Conservation (phyloP, 2,329 filamentous ascomycete genomes). For the Graphilbum sp. region DNA sequence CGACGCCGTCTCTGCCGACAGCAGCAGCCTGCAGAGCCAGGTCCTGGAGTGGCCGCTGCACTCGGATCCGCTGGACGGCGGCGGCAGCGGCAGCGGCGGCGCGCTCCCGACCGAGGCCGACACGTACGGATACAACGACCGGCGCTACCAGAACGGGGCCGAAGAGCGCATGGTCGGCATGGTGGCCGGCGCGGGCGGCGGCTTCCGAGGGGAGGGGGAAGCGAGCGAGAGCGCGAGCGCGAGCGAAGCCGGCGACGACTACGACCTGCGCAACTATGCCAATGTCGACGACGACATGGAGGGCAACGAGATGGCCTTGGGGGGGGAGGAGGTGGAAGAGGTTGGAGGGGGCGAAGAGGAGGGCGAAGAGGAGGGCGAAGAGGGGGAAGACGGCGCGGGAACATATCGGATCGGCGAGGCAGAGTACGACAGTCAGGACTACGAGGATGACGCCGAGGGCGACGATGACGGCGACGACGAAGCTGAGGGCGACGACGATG, state of each 20-base stretch:
- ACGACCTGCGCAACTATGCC: constrained; percentile 16
- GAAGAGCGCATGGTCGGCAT: constrained; percentile 14
- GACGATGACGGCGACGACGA: neutral
- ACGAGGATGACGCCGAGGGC: neutral
- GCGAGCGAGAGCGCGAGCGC: constrained; percentile 4
- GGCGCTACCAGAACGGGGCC: constrained; percentile 14
- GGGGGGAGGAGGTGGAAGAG: constrained; percentile 10
- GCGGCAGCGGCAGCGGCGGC: too few relatives aligned
- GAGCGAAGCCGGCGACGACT: constrained; percentile 12
- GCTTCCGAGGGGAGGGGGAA: constrained; percentile 10
- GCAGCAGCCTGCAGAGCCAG: neutral
- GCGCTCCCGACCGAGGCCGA: constrained; percentile 10
- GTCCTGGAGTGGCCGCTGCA: constrained; percentile 2
- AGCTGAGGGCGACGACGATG: neutral
- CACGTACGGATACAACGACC: constrained; percentile 10
- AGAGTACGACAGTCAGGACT: neutral
- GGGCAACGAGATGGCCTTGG: constrained; percentile 2
- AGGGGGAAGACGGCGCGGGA: neutral
- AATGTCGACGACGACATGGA: constrained; percentile 15
- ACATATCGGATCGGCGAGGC: neutral
- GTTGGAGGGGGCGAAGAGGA: constrained; percentile 10
- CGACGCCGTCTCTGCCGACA: too few relatives aligned
- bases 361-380: neutral
- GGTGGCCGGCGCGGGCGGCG: constrained; percentile 9
- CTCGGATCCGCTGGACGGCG: neutral